phyloP scores from a whole-genome alignment of 2,329 filamentous ascomycete species.

The Colletotrichum filicis region DNA sequence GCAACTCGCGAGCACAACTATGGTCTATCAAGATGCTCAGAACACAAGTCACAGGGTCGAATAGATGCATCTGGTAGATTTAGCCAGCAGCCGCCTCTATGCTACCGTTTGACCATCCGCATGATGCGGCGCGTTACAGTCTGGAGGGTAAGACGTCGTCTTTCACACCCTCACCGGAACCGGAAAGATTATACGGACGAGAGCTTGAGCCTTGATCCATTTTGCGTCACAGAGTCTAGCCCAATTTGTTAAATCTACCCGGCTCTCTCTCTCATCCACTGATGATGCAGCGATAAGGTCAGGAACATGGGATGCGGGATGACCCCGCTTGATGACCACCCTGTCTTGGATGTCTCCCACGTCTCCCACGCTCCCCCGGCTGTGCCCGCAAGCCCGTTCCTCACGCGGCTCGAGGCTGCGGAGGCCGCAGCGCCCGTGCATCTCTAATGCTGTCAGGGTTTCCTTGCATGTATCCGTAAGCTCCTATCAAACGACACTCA shows the following conservation, averaged over 20 bases:
- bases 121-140: background rate
- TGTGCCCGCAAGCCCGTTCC: background rate
- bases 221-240: constrained; percentile 16
- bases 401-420: background rate
- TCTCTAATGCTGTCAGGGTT: background rate
- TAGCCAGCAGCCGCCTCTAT: background rate
- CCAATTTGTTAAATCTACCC: constrained; percentile 28
- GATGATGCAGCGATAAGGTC: constrained; percentile 21
- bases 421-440: constrained; percentile 1
- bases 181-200: constrained; percentile 23
- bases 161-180: constrained; percentile 3
- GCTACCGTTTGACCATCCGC: too few relatives aligned
- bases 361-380: constrained; percentile 1
- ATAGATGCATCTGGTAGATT: background rate
- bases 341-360: constrained; percentile 7
- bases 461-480: constrained; percentile 7
- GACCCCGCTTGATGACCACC: constrained; percentile 34
- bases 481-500: background rate
- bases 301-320: constrained; percentile 12
- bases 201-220: constrained; percentile 1
- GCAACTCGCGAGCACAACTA: background rate
- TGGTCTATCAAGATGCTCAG: constrained; percentile 2
- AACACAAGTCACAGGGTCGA: background rate
- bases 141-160: background rate
- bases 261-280: background rate